phyloP scores from a whole-genome alignment of 805 yeast genomes.

The Cyberlindnera samutprakarnensis region DNA sequence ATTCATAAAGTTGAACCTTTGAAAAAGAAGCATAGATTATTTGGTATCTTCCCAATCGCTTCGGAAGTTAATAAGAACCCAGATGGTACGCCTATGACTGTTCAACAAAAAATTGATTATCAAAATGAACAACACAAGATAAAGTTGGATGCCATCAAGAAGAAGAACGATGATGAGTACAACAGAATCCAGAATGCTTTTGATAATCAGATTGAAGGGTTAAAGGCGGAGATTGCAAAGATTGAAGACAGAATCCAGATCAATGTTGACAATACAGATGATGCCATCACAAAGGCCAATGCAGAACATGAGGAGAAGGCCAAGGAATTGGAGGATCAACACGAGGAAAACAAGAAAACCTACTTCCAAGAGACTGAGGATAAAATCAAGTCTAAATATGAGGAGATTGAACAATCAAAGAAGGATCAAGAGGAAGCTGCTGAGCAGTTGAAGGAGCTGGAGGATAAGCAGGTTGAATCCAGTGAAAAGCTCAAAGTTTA shows the following conservation, averaged over 20 bases:
- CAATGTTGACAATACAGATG: conserved; percentile 8
- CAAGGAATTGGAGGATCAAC: conserved; percentile 17
- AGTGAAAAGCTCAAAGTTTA: conserved; percentile 14
- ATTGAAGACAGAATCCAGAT: conserved; percentile 14
- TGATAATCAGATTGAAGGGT: conserved; percentile 14
- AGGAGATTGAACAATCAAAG: conserved; percentile 18
- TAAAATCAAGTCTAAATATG: conserved; percentile 12
- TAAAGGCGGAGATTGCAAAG: conserved; percentile 17
- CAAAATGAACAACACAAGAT: conserved; percentile 13
- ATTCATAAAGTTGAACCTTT: conserved; percentile 3
- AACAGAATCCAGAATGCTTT: conserved; percentile 15
- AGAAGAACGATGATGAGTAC: conserved; percentile 11
- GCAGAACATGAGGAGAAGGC: conserved; percentile 11
- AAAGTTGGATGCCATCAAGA: conserved; percentile 11
- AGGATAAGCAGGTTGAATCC: conserved; percentile 18
- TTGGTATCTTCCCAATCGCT: conserved; percentile 10
- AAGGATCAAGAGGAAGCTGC: conserved; percentile 13
- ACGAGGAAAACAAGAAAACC: conserved; percentile 15
- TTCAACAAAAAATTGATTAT: conserved; percentile 15
- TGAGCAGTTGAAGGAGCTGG: conserved; percentile 18
- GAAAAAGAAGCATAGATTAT: conserved; percentile 9
- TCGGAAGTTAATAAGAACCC: conserved; percentile 8
- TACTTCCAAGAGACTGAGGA: conserved; percentile 18
- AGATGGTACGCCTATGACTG: conserved; percentile 11
- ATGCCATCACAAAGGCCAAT: conserved; percentile 13